Base-by-base conservation (phyloP, 768 basidiomycete species). In the Psilocybe tampanensis region DNA sequence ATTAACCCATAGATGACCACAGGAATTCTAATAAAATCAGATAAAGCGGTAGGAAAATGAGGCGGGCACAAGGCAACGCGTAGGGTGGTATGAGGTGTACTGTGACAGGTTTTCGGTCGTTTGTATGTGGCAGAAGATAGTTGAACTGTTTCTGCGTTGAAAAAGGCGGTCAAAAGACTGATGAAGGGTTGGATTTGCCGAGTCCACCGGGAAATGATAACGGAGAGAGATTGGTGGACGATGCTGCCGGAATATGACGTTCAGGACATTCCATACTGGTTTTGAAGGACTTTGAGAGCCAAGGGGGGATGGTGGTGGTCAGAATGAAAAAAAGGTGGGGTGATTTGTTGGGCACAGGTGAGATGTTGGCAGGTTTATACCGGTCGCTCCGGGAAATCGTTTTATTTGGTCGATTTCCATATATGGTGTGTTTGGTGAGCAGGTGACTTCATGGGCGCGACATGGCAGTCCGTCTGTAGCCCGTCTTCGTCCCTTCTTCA, bases 311-410 rank as follows among this genome's bases (percentile, higher is more conserved):
- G 60, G 60, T 66, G 58, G 63, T 66, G 57, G 63, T 58, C 29
- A 60, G 53, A 61, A 58, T 21, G 59, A 32, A 64, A 59, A 62
- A 55, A 54, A 62, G 60, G 63, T 53, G 56, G 61, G 54, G 55
- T 56, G 62, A 58, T 60, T 62, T 58, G 52, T 64, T 66, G 70
- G 70, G 71, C 70, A 66, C 67, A 61, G 60, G 67, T 66, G 66
- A 29, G 63, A 66, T 56, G 69, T 68, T 65, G 68, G 60, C 64
- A 70, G 65, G 73, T 72, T 72, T 76, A 71, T 74, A 64, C 74
- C 72, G 72, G 68, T 70, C 47, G 63, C 59, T 61, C 66, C 72
- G 74, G 73, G 67, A 74, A 70, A 73, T 61, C 56, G n/a, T 12
- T 39, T 61, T 67, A 58, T 66, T 64, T 63, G 55, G 32, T 48